Evolutionary conservation across 2,329 filamentous ascomycete genomes (phyloP).

Genomic region (Microascus cirrosus): DNA sequence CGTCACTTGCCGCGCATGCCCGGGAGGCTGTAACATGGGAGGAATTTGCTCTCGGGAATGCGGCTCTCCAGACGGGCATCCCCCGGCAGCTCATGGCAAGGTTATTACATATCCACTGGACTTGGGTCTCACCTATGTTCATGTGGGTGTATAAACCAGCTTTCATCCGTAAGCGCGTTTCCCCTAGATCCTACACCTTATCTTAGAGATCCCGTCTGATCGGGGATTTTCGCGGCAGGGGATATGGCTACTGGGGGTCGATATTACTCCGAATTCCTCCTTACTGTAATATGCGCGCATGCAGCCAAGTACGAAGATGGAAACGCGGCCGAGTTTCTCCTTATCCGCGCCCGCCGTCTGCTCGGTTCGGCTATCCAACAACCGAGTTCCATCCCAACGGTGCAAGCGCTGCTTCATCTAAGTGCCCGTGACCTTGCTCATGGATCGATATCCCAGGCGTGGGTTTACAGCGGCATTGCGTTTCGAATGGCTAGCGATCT

Average conservation of each 20-base stretch:
- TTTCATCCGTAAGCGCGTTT: slow-evolving; percentile 11
- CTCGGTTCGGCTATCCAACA: slow-evolving; percentile 15
- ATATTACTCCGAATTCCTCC: slow-evolving; percentile 16
- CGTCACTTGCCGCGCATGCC: slow-evolving; percentile 11
- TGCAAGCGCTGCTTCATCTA: slow-evolving; percentile 16
- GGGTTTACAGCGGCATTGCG: slow-evolving; percentile 19
- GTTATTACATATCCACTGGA: slow-evolving; percentile 13
- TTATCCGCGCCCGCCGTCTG: slow-evolving; percentile 12
- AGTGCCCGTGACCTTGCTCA: slow-evolving; percentile 15
- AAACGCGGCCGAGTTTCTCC: slow-evolving; percentile 10
- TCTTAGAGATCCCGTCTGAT: background rate
- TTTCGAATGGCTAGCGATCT: slow-evolving; percentile 17
- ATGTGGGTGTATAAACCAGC: slow-evolving; percentile 17
- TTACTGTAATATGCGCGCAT: slow-evolving; percentile 14
- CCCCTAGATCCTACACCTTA: background rate
- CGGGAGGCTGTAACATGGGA: slow-evolving; percentile 13
- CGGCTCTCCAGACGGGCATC: slow-evolving; percentile 11
- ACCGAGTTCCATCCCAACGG: slow-evolving; percentile 15
- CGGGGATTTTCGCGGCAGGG: background rate
- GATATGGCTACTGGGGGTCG: slow-evolving; percentile 16
- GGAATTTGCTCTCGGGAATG: slow-evolving; percentile 14
- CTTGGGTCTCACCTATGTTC: slow-evolving; percentile 15
- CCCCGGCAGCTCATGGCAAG: slow-evolving; percentile 9
- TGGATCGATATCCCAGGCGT: slow-evolving; percentile 17
- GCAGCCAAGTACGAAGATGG: slow-evolving; percentile 12